phyloP scores from a whole-genome alignment of 805 yeast genomes.

The Yamadazyma ubonensis region DNA sequence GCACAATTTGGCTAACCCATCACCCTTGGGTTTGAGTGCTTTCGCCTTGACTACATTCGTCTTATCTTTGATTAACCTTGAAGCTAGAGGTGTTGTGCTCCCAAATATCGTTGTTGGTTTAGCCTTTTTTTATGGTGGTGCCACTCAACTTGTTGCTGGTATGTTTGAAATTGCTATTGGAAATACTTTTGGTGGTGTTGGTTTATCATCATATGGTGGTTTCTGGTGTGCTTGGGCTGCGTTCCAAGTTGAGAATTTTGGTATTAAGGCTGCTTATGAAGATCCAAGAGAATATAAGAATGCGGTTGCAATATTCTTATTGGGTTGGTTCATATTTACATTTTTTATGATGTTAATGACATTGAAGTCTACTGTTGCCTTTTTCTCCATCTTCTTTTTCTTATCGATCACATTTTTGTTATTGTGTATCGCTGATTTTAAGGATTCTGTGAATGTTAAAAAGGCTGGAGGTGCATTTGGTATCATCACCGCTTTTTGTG shows the following conservation, averaged over 20 bases:
- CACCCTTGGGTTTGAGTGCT: constrained; percentile 71
- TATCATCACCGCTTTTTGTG: constrained; percentile 38
- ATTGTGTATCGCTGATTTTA: constrained; percentile 39
- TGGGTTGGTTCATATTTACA: constrained; percentile 46
- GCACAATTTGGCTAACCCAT: constrained; percentile 61
- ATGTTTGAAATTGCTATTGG: constrained; percentile 75
- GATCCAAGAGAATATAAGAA: constrained; percentile 24
- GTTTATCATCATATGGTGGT: constrained; percentile 61
- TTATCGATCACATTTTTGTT: constrained; percentile 41
- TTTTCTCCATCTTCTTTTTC: constrained; percentile 41
- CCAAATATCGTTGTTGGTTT: constrained; percentile 62
- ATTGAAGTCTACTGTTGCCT: constrained; percentile 43
- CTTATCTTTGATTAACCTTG: constrained; percentile 59
- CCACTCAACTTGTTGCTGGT: constrained; percentile 69
- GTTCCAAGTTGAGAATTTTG: constrained; percentile 41
- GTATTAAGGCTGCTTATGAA: constrained; percentile 37
- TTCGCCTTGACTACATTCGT: constrained; percentile 71
- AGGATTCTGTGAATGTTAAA: constrained; percentile 28
- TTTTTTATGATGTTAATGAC: constrained; percentile 42
- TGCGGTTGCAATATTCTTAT: constrained; percentile 39
- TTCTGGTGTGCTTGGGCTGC: constrained; percentile 79
- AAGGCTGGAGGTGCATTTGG: constrained; percentile 46
- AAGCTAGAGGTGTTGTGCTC: constrained; percentile 65
- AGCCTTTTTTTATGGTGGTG: constrained; percentile 72
- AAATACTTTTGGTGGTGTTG: constrained; percentile 73